A percentile compares a stretch with the other conserved stretches of the same genome.
phyloP scores from a whole-genome alignment of 441 rosid species.

The Jatropha multifida region DNA sequence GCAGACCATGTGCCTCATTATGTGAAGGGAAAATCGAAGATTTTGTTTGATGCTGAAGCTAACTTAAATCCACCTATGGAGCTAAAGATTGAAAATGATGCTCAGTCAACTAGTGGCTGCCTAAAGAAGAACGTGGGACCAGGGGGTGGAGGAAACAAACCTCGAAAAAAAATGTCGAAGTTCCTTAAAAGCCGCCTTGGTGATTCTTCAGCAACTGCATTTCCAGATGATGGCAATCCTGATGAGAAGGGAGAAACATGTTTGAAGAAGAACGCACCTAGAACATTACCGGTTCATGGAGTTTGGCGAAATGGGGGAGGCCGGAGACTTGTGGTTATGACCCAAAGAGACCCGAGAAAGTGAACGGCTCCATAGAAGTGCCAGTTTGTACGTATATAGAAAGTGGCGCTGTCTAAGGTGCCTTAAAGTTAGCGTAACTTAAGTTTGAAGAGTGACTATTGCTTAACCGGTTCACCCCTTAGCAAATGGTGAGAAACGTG shows the following conservation, averaged over 20 bases:
- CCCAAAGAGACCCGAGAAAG: constrained; percentile 15
- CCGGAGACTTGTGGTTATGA: constrained; percentile 31
- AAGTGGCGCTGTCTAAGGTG: no score
- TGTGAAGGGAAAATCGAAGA: constrained; percentile 38
- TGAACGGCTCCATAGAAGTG: constrained; percentile 3
- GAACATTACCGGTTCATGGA: constrained; percentile 29
- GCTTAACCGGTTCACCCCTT: no score
- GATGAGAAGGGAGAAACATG: constrained; percentile 26
- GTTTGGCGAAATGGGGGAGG: constrained; percentile 49
- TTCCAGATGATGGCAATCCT: constrained; percentile 19
- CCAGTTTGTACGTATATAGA: neutral
- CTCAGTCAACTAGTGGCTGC: constrained; percentile 17
- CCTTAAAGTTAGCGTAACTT: no score
- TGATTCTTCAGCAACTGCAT: constrained; percentile 30
- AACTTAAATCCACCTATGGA: constrained; percentile 3
- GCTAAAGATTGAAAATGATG: constrained; percentile 13
- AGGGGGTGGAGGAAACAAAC: constrained; percentile 37
- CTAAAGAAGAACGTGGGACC: constrained; percentile 19
- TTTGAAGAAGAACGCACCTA: constrained; percentile 22
- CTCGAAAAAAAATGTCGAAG: constrained; percentile 36
- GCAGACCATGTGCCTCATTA: neutral
- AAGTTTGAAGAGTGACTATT: no score
- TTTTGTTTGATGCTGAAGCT: constrained; percentile 24
- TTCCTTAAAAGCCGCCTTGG: constrained; percentile 43
- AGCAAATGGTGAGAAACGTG: no score